These are phyloP conservation scores for Paecilomyces variotii DNA, from an alignment of 2,329 filamentous ascomycete species.

Conservation along the genomic window DNA sequence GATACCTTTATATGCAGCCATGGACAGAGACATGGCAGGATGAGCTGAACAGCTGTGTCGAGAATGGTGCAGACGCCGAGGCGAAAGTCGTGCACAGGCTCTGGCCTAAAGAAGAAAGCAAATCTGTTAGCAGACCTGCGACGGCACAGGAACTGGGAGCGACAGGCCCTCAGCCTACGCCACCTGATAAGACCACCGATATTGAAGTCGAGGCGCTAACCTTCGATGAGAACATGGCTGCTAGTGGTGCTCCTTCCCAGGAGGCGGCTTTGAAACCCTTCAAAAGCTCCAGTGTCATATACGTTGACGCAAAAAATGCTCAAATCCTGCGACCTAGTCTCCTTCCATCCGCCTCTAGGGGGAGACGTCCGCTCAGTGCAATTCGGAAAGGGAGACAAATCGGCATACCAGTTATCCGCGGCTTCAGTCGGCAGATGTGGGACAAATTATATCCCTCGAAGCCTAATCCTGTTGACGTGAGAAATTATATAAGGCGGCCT, in stretches of 20 bases:
- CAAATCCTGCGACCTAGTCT: slow-evolving; percentile 81
- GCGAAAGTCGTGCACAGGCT: slow-evolving; percentile 79
- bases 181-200: slow-evolving; percentile 5
- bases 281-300: slow-evolving; percentile 73
- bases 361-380: slow-evolving; percentile 69
- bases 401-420: slow-evolving; percentile 79
- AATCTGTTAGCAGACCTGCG: slow-evolving; percentile 25
- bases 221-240: slow-evolving; percentile 33
- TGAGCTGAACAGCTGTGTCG: slow-evolving; percentile 80
- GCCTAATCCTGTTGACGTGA: slow-evolving; percentile 32
- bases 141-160: slow-evolving; percentile 31
- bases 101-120: slow-evolving; percentile 57
- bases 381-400: slow-evolving; percentile 77
- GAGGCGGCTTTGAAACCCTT: slow-evolving; percentile 52
- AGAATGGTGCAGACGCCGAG: slow-evolving; percentile 82
- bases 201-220: slow-evolving; percentile 5
- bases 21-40: slow-evolving; percentile 92
- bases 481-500: slow-evolving; percentile 33
- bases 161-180: slow-evolving; percentile 14
- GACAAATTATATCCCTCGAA: slow-evolving; percentile 58
- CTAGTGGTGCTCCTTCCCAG: slow-evolving; percentile 31
- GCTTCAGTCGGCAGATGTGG: slow-evolving; percentile 75
- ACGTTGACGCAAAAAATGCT: slow-evolving; percentile 66
- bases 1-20: slow-evolving; percentile 75
- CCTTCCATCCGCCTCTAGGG: slow-evolving; percentile 77